These are phyloP conservation scores for Dicorynia guianensis DNA, from an alignment of 306 rosid species.

Conservation along the genomic window DNA sequence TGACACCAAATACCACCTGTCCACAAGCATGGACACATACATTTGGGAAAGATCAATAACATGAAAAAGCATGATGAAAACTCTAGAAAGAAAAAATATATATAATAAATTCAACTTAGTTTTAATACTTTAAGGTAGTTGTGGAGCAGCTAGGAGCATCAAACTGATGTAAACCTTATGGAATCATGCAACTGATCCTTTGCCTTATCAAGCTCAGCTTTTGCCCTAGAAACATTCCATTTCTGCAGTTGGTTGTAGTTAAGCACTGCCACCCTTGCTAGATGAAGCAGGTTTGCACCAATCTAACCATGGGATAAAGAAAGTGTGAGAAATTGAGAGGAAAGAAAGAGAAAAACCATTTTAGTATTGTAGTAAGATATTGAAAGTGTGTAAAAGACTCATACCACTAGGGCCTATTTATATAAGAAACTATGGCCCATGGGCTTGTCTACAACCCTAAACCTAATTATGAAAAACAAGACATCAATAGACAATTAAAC, in stretches of 20 bases:
- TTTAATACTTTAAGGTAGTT: slow-evolving; percentile 29
- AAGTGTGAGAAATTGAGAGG: no score
- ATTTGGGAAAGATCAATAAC: background rate
- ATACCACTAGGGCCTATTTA: no score
- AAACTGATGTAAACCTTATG: slow-evolving; percentile 59
- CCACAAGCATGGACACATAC: slow-evolving; percentile 11
- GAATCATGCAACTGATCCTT: slow-evolving; percentile 61
- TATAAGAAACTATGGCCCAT: no score
- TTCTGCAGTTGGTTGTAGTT: slow-evolving; percentile 51
- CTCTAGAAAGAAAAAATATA: background rate
- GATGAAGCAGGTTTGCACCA: slow-evolving; percentile 80
- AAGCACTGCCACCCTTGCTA: slow-evolving; percentile 70
- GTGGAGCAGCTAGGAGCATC: slow-evolving; percentile 3
- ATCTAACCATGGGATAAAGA: slow-evolving; percentile 55
- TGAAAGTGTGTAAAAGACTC: no score
- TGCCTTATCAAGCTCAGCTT: slow-evolving; percentile 68
- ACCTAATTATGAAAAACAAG: no score
- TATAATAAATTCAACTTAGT: background rate
- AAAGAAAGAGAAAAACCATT: no score
- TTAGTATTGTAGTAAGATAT: no score
- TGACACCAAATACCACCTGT: slow-evolving; percentile 15
- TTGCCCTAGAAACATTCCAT: slow-evolving; percentile 54
- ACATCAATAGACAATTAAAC: no score
- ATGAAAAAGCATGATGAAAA: slow-evolving; percentile 1
- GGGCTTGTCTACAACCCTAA: no score